These are phyloP conservation scores for Abortiporus biennis DNA, from an alignment of 1,284 basidiomycete genomes.

Conservation along the genomic window DNA sequence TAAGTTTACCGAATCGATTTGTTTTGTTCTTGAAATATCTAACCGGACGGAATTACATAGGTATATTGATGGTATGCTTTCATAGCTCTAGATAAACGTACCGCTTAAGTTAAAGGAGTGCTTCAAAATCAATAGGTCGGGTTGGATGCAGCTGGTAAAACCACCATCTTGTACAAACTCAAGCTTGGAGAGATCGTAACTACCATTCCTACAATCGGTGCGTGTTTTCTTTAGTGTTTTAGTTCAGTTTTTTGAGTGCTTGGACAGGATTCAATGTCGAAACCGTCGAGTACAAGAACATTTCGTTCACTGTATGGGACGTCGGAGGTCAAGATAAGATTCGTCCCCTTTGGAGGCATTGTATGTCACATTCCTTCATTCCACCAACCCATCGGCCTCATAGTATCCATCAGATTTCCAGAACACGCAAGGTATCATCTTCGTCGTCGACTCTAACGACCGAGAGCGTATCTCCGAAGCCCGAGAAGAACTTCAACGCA, in stretches of 20 bases:
- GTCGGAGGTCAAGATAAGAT: conserved; percentile 88
- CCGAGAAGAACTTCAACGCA: conserved; percentile 98
- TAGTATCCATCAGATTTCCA: conserved; percentile 82
- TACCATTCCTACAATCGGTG: conserved; percentile 99
- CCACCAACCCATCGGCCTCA: neutral
- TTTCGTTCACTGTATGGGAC: conserved; percentile 89
- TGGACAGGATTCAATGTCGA: conserved; percentile 99
- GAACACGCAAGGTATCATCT: conserved; percentile 99
- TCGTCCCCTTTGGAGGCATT: conserved; percentile 97
- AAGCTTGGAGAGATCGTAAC: conserved; percentile 99
- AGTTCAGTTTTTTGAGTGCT: too few relatives aligned
- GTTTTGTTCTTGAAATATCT: neutral
- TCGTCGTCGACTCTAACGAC: conserved; percentile 99
- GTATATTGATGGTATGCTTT: conserved; percentile 71
- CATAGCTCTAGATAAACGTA: too few relatives aligned
- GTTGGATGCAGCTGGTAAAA: conserved; percentile 97
- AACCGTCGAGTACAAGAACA: conserved; percentile 91
- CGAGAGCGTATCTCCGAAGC: conserved; percentile 99
- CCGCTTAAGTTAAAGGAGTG: conserved; percentile 7
- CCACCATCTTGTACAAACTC: conserved; percentile 97
- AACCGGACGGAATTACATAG: conserved; percentile 25
- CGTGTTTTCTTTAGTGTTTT: too few relatives aligned
- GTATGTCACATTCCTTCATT: conserved; percentile 44
- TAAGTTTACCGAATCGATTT: neutral
- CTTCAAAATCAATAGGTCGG: conserved; percentile 73